Conservation (phyloP, 805 yeast species). For the Vanderwaltozyma verrucispora region DNA sequence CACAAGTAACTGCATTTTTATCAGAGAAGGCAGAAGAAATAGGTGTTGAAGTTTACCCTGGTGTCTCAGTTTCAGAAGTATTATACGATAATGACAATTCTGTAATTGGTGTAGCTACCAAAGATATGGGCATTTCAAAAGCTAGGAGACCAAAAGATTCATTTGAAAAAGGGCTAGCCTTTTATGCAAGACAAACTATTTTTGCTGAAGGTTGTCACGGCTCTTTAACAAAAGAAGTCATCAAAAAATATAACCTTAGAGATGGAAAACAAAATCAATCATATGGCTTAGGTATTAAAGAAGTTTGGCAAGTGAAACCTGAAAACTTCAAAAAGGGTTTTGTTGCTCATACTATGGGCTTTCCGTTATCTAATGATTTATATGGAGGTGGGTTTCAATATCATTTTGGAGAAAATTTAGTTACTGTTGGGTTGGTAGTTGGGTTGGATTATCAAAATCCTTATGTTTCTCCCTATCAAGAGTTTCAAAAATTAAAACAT, state of each 20-base stretch:
- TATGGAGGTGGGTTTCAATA: constrained; percentile 98
- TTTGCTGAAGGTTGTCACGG: constrained; percentile 99
- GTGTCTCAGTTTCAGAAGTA: constrained; percentile 75
- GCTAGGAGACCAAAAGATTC: constrained; percentile 66
- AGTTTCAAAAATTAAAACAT: constrained; percentile 86
- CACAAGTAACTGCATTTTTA: constrained; percentile 69
- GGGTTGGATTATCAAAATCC: constrained; percentile 95
- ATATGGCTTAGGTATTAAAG: constrained; percentile 92
- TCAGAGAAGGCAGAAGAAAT: constrained; percentile 84
- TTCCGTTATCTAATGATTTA: constrained; percentile 59
- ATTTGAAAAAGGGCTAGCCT: constrained; percentile 97
- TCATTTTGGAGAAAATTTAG: constrained; percentile 90
- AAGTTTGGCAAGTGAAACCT: constrained; percentile 90
- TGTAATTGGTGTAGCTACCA: constrained; percentile 86
- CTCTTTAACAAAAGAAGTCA: constrained; percentile 69
- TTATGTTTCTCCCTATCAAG: constrained; percentile 89
- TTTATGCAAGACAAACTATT: constrained; percentile 80
- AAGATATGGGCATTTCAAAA: constrained; percentile 78
- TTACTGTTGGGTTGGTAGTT: constrained; percentile 85
- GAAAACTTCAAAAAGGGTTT: constrained; percentile 71
- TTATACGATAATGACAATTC: constrained; percentile 43
- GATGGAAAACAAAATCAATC: constrained; percentile 62
- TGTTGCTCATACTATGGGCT: constrained; percentile 84
- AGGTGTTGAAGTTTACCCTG: constrained; percentile 91
- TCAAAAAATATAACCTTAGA: constrained; percentile 59